Base-by-base conservation (phyloP, 1,284 basidiomycete species). In the Inonotus hispidus region DNA sequence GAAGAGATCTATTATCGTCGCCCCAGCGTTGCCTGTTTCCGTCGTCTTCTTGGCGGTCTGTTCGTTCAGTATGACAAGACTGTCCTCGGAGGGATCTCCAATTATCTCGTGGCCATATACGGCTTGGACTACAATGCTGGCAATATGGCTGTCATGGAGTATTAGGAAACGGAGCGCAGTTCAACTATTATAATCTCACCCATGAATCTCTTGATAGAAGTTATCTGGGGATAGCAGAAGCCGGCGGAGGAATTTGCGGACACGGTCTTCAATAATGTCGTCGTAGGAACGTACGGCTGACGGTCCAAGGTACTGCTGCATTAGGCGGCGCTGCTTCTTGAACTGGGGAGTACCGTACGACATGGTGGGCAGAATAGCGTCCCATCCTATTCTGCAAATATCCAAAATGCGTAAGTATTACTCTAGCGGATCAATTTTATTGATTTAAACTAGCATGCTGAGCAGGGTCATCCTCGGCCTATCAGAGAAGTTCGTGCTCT, bases 401-500 rank as follows among this genome's bases (percentile, higher is more conserved):
- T 6, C 11, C n/a, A 10, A 25, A 19, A 47, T 3, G 11, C 1
- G 49, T 10, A 32, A 32, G 32, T 32, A 4, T 32, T 8, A 32
- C 32, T 32, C 32, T 8, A 32, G 32, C 32, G 8, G 32, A 32
- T 32, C 32, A 32, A 21, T 43, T 19, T 21, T 16, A 43, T 14
- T 7, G n/a, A 16, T 43, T 7, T 49, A 49, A 10, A 60, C 69
- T 58, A 53, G 71, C 71, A 73, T 58, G 2, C 71, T 69, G 7
- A 71, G 60, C 25, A 72, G 64, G 13, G 67, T 53, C 37, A 70
- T 65, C 2, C 54, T 61, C 2, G 73, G 73, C 49, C 77, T 66
- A 63, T 71, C 72, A 5, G 76, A 78, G 62, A 76, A 77, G 54
- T 71, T 72, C 0, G 69, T 60, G 16, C 75, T 72, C 16, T 74